Conservation (phyloP, 805 yeast species). For the Ogataea naganishii region DNA sequence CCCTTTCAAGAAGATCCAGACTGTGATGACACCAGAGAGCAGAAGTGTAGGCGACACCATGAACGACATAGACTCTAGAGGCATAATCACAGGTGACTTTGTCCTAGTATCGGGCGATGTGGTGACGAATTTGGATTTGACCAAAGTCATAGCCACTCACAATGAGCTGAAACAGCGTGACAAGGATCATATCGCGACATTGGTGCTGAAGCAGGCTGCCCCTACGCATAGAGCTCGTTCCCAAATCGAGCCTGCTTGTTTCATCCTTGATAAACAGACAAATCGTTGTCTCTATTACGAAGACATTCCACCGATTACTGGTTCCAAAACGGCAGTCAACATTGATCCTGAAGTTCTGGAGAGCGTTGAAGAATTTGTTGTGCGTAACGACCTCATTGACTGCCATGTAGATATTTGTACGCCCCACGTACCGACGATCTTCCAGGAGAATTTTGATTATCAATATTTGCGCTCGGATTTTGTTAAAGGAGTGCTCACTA, state of each 20-base stretch:
- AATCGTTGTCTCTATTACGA: constrained; percentile 81
- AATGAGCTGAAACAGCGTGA: constrained; percentile 62
- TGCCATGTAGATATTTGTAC: constrained; percentile 95
- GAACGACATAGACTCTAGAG: constrained; percentile 90
- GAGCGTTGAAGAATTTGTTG: constrained; percentile 62
- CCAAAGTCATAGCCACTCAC: constrained; percentile 65
- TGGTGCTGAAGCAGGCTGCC: constrained; percentile 82
- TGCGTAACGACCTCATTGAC: constrained; percentile 90
- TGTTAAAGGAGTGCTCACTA: constrained; percentile 80
- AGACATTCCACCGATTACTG: constrained; percentile 49
- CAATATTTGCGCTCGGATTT: constrained; percentile 82
- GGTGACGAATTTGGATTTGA: constrained; percentile 82
- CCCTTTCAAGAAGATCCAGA: constrained; percentile 70
- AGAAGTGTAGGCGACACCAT: constrained; percentile 94
- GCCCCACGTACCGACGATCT: constrained; percentile 88
- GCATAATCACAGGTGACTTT: constrained; percentile 84
- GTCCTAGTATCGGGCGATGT: constrained; percentile 89
- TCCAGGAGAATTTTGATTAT: constrained; percentile 94
- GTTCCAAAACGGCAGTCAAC: constrained; percentile 40
- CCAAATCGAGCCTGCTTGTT: constrained; percentile 73
- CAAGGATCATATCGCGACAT: constrained; percentile 87
- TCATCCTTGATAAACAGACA: constrained; percentile 66
- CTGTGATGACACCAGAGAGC: constrained; percentile 78
- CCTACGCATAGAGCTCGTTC: constrained; percentile 82
- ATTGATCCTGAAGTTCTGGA: constrained; percentile 82